Evolutionary conservation across 306 rosid species (phyloP).

Genomic region (Begonia loranthoides): DNA sequence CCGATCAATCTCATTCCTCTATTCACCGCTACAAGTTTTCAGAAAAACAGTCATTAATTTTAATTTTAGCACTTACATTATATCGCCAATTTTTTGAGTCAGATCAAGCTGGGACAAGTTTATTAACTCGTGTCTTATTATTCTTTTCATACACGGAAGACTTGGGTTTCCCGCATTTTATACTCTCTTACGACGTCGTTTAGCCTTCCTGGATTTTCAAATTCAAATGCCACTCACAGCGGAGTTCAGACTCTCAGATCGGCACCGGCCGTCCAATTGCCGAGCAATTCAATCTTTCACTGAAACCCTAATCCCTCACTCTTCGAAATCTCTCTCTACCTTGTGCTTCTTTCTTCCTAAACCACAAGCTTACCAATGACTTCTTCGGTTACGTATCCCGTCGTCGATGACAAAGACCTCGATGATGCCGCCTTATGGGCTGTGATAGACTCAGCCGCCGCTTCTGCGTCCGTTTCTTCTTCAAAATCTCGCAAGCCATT

Average conservation of each 20-base stretch:
- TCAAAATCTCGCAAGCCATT: conserved; percentile 33
- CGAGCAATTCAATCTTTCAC: neutral
- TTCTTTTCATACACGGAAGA: no score
- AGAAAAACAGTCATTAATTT: no score
- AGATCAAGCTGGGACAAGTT: no score
- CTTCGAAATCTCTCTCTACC: neutral
- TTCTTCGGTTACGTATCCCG: conserved; percentile 25
- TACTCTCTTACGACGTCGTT: neutral
- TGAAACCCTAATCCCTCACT: neutral
- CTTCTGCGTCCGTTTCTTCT: conserved; percentile 47
- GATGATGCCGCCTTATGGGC: conserved; percentile 93
- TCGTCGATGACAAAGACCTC: conserved; percentile 65
- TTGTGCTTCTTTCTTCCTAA: neutral
- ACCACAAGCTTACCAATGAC: conserved; percentile 17
- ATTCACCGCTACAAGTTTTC: no score
- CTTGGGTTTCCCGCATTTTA: no score
- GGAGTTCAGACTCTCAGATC: neutral
- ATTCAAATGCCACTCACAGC: neutral
- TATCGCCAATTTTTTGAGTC: no score
- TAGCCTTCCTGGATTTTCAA: neutral
- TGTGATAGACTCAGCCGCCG: conserved; percentile 76
- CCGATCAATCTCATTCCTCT: no score
- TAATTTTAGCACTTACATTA: no score
- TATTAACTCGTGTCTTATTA: no score
- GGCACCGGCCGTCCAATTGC: neutral